Conservation (phyloP, 176 grass and related monocot species). For the Triticum timopheevii region DNA sequence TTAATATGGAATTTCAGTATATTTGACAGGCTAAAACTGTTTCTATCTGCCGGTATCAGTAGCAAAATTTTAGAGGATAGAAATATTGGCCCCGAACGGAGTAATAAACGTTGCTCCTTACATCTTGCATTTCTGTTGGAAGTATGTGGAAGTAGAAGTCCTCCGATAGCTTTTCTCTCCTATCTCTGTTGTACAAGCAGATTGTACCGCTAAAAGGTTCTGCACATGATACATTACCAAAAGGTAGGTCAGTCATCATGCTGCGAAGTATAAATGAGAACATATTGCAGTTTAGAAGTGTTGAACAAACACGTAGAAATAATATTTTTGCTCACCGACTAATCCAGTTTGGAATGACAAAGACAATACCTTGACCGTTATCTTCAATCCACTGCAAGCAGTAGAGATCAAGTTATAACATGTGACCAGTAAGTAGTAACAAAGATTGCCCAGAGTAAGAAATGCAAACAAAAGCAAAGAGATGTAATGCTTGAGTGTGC, state of each 20-base stretch:
- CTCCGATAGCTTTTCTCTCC: slow-evolving; percentile 93
- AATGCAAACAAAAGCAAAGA: neutral
- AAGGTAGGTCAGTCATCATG: slow-evolving; percentile 19
- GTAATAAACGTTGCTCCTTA: slow-evolving; percentile 46
- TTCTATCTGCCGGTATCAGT: neutral
- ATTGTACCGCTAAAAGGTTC: slow-evolving; percentile 96
- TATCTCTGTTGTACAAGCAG: slow-evolving; percentile 98
- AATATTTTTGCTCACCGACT: slow-evolving; percentile 70
- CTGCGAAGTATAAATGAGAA: slow-evolving; percentile 1
- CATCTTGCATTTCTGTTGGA: slow-evolving; percentile 80
- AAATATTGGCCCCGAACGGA: slow-evolving; percentile 2
- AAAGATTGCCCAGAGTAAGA: slow-evolving; percentile 5
- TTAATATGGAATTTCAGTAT: slow-evolving; percentile 22
- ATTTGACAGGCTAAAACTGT: neutral
- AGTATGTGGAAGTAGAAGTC: slow-evolving; percentile 88
- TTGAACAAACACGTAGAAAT: slow-evolving; percentile 20
- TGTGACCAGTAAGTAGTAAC: slow-evolving; percentile 18
- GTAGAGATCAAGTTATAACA: slow-evolving; percentile 40
- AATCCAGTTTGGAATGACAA: slow-evolving; percentile 97
- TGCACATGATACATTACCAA: slow-evolving; percentile 39
- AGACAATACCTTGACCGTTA: slow-evolving; percentile 93
- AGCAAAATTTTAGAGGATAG: slow-evolving; percentile 8
- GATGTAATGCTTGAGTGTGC: neutral
- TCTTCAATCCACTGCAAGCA: slow-evolving; percentile 82
- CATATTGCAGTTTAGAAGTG: slow-evolving; percentile 16